Percentiles rank a stretch among this genome's conserved stretches.
Conservation (phyloP, 2,329 filamentous ascomycete species). For the Ophiostoma angusticollis region DNA sequence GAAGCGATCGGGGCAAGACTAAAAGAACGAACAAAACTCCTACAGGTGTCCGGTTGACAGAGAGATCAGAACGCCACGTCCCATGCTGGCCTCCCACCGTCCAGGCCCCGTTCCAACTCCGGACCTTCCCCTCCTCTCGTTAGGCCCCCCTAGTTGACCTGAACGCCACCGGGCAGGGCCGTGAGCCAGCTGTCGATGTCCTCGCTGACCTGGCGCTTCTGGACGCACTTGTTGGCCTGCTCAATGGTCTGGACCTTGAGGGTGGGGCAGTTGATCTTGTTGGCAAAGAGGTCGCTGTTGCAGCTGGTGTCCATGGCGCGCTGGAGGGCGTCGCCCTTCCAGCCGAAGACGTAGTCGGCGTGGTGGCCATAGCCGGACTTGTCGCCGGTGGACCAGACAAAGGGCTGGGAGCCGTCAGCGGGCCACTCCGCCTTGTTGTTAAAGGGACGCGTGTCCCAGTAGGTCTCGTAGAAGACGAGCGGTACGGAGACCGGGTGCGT, state of each 20-base stretch:
- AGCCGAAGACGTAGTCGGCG: slow-evolving; percentile 11
- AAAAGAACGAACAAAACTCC: too few relatives aligned
- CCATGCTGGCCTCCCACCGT: too few relatives aligned
- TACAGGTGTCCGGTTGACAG: too few relatives aligned
- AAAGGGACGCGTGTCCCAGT: slow-evolving; percentile 10
- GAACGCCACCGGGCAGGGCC: slow-evolving; percentile 1
- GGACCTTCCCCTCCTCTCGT: too few relatives aligned
- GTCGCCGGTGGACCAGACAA: slow-evolving; percentile 11
- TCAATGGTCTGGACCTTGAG: slow-evolving; percentile 22
- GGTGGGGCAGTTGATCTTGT: slow-evolving; percentile 21
- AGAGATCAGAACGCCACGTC: too few relatives aligned
- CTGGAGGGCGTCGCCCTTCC: slow-evolving; percentile 14
- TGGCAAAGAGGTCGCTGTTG: slow-evolving; percentile 22
- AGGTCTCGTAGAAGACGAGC: slow-evolving; percentile 11
- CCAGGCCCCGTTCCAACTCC: too few relatives aligned
- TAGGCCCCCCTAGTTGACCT: background rate
- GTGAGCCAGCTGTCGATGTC: slow-evolving; percentile 19
- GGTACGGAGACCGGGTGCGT: too few relatives aligned
- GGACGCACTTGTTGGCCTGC: slow-evolving; percentile 20
- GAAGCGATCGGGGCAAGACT: too few relatives aligned
- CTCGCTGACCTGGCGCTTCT: slow-evolving; percentile 20
- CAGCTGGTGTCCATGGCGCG: slow-evolving; percentile 24
- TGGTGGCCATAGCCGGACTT: slow-evolving; percentile 9
- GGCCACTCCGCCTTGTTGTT: slow-evolving; percentile 11
- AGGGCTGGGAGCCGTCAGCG: slow-evolving; percentile 9